These are phyloP conservation scores for Pleomassaria siparia DNA, from an alignment of 2,329 filamentous ascomycete genomes.

Conservation along the genomic window DNA sequence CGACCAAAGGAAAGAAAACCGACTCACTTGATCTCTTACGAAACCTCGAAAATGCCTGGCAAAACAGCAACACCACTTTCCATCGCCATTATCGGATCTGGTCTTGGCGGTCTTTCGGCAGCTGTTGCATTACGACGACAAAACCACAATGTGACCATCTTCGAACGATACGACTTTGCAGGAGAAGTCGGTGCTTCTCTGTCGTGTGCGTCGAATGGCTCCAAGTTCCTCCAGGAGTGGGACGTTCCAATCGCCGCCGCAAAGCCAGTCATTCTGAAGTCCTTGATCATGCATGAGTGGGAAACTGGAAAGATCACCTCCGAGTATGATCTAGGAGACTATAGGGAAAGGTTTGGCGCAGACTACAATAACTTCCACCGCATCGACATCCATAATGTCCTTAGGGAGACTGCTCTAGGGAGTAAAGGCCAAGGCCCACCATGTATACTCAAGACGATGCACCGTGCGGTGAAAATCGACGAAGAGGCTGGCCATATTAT, in stretches of 20 bases:
- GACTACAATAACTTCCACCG: constrained; percentile 47
- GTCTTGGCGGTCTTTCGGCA: constrained; percentile 23
- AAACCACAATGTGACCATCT: constrained; percentile 35
- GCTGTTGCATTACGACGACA: constrained; percentile 42
- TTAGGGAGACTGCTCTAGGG: constrained; percentile 49
- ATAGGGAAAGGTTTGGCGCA: constrained; percentile 40
- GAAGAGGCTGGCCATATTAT: constrained; percentile 43
- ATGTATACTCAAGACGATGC: constrained; percentile 44
- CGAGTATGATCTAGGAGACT: constrained; percentile 32
- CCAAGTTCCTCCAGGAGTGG: constrained; percentile 32
- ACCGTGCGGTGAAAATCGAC: constrained; percentile 48
- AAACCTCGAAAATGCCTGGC: constrained; percentile 12
- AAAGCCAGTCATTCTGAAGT: constrained; percentile 39
- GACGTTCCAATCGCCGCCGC: constrained; percentile 26
- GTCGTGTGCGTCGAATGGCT: constrained; percentile 48
- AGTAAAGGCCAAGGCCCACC: constrained; percentile 29
- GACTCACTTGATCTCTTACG: no score
- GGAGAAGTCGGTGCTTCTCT: constrained; percentile 47
- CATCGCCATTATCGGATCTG: constrained; percentile 35
- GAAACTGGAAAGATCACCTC: constrained; percentile 37
- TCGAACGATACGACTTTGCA: constrained; percentile 34
- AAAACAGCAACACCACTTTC: constrained; percentile 23
- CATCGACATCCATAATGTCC: constrained; percentile 44
- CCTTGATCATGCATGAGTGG: constrained; percentile 40
- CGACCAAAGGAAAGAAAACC: no score